Percentiles rank a stretch among this genome's conserved stretches.
Evolutionary conservation across 352 stramenopile genomes (phyloP).

Genomic region (Peronospora farinosa): DNA sequence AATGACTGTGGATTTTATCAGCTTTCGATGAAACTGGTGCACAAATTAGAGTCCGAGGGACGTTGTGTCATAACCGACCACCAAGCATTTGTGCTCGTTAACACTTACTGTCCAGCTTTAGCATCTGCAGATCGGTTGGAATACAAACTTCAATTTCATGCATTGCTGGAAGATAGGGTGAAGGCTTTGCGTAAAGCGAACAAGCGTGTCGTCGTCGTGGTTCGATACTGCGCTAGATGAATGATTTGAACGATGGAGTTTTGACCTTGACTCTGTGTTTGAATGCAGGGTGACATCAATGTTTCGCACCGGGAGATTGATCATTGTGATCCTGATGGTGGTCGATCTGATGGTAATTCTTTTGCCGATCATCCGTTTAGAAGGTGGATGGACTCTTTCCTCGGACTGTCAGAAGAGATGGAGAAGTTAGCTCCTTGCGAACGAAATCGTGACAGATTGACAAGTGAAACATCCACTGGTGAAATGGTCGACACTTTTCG

Average conservation of each 20-base stretch:
- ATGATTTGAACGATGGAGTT: not conserved
- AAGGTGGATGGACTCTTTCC: conserved; percentile 60
- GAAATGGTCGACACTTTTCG: conserved; percentile 78
- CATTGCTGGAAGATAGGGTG: conserved; percentile 60
- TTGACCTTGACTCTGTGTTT: not conserved
- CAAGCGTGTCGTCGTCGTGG: conserved; percentile 62
- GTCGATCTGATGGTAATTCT: conserved; percentile 21
- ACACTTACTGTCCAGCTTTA: conserved; percentile 84
- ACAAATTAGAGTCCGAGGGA: conserved; percentile 69
- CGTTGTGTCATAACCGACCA: conserved; percentile 86
- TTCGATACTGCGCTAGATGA: conserved; percentile 18
- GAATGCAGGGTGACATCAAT: conserved; percentile 72
- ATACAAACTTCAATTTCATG: conserved; percentile 84
- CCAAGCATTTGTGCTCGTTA: conserved; percentile 82
- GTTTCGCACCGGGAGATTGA: conserved; percentile 75
- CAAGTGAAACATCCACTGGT: not conserved
- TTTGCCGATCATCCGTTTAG: conserved; percentile 64
- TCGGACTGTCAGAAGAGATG: conserved; percentile 14
- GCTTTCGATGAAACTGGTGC: conserved; percentile 50
- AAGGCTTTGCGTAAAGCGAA: conserved; percentile 35
- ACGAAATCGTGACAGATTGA: not conserved
- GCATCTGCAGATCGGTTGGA: conserved; percentile 62
- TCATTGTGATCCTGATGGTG: conserved; percentile 49
- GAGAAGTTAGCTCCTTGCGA: conserved; percentile 1
- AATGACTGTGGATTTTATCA: conserved; percentile 9